These are phyloP conservation scores for Candida pseudoglaebosa DNA, from an alignment of 805 yeast species.

Conservation along the genomic window DNA sequence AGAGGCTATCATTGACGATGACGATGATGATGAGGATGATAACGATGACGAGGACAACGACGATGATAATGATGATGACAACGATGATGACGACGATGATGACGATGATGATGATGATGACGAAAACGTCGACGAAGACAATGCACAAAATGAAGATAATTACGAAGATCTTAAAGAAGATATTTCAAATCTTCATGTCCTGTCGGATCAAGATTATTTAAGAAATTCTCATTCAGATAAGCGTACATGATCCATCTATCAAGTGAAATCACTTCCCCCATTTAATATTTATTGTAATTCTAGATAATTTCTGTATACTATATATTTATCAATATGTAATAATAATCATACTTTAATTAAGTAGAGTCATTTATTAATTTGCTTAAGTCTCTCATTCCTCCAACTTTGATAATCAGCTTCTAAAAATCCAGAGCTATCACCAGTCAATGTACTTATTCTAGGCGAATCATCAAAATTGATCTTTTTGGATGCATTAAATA, in stretches of 20 bases:
- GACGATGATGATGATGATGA: slow-evolving; percentile 13
- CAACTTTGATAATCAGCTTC: slow-evolving; percentile 40
- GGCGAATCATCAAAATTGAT: slow-evolving; percentile 2
- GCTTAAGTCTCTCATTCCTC: slow-evolving; percentile 34
- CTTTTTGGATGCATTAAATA: slow-evolving; percentile 1
- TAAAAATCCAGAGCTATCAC: slow-evolving; percentile 35
- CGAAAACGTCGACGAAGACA: slow-evolving; percentile 9
- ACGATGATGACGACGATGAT: slow-evolving; percentile 22
- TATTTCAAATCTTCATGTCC: slow-evolving; percentile 1
- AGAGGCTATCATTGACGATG: slow-evolving; percentile 32
- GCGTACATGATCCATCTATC: neutral
- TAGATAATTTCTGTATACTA: slow-evolving; percentile 3
- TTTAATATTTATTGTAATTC: slow-evolving; percentile 1
- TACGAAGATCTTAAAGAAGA: slow-evolving; percentile 4
- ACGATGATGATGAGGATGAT: slow-evolving; percentile 34
- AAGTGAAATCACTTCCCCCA: neutral
- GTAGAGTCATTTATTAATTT: slow-evolving; percentile 14
- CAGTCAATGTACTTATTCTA: slow-evolving; percentile 18
- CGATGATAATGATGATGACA: slow-evolving; percentile 41
- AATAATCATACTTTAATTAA: neutral
- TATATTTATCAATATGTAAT: slow-evolving; percentile 1
- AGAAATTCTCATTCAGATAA: slow-evolving; percentile 1
- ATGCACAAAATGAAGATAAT: slow-evolving; percentile 3
- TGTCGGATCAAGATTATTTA: neutral
- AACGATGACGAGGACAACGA: slow-evolving; percentile 46